Evolutionary conservation across 179 eudicot genomes (phyloP), one percentile per base, ranked within the genome.

Genomic region (Corrigiola litoralis): DNA sequence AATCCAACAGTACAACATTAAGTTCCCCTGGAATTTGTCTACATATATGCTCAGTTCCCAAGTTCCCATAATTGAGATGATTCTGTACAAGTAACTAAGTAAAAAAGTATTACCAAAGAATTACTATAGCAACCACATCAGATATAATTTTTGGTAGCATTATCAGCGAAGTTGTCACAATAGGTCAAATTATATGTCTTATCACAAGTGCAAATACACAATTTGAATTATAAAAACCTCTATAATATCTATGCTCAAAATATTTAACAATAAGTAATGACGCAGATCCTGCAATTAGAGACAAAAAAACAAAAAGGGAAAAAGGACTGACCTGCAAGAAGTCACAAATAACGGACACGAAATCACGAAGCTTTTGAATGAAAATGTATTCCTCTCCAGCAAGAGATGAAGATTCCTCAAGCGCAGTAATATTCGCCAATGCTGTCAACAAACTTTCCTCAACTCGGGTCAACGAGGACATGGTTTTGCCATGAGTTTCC

Each of bases 321-420:
- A 41, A 48, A 5, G 41, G 18, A 28, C 16, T 23, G 12, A 94
- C 99, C 99, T 90, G 97, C 82, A 94, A 81, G 83, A 90, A 86
- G 71, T 84, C 95, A 76, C 99, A 94, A 71, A 86, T 79, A 74
- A 86, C 87, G 73, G 97, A 81, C 71, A 90, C 85, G 80, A 82
- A 94, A 70, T 88, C 96, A 71, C 97, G 97, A 76, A 87, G 91
- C 89, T 83, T 86, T 85, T 90, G 97, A 97, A 94, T 88, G 79
- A 90, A 94, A 72, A 90, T 74, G 87, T 83, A 94, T 87, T 88
- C 90, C 88, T 94, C 94, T 75, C 94, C 96, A 49, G 96, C 89
- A 50, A 80, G 87, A 77, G 87, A 68, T 40, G 87, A 71, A 59
- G 91, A 76, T 45, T 78, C 75, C 73, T 94, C 99, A 45, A 87